Evolutionary conservation across 108 stramenopile genomes (phyloP).

Genomic region (Pseudonitzschia delicatissima): DNA sequence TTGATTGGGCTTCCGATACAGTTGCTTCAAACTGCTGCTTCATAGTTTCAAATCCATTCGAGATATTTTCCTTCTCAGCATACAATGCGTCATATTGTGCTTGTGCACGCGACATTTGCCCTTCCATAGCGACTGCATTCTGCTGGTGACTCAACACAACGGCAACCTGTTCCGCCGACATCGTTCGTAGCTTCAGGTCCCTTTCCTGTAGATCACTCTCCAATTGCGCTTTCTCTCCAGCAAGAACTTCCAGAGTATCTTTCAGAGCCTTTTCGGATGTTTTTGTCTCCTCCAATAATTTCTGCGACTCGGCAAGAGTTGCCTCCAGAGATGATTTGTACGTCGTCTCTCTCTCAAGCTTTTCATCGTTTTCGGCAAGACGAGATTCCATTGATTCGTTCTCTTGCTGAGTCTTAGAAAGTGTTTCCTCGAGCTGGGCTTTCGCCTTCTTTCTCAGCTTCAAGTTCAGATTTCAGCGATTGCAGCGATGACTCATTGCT

Average conservation of each 20-base stretch:
- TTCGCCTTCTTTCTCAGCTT: background rate
- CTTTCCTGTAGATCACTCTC: constrained; percentile 1
- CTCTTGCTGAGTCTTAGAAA: background rate
- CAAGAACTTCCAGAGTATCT: background rate
- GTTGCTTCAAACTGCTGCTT: background rate
- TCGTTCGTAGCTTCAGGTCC: background rate
- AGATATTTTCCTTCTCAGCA: background rate
- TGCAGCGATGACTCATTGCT: background rate
- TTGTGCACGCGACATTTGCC: constrained; percentile 1
- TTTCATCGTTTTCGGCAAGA: background rate
- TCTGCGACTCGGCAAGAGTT: background rate
- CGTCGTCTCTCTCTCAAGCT: background rate
- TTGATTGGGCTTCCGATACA: background rate
- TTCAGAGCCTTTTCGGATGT: background rate
- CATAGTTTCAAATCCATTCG: background rate
- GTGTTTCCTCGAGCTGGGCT: background rate
- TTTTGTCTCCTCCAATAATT: background rate
- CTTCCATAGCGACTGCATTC: background rate
- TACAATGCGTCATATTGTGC: background rate
- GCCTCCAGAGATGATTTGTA: background rate
- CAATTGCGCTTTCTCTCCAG: background rate
- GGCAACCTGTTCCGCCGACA: background rate
- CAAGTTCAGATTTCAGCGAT: constrained; percentile 2
- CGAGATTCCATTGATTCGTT: background rate
- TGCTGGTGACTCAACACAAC: background rate